A percentile compares a stretch with the other conserved stretches of the same genome.
Evolutionary conservation across 805 yeast genomes (phyloP).

Genomic region (Candida chilensis): DNA sequence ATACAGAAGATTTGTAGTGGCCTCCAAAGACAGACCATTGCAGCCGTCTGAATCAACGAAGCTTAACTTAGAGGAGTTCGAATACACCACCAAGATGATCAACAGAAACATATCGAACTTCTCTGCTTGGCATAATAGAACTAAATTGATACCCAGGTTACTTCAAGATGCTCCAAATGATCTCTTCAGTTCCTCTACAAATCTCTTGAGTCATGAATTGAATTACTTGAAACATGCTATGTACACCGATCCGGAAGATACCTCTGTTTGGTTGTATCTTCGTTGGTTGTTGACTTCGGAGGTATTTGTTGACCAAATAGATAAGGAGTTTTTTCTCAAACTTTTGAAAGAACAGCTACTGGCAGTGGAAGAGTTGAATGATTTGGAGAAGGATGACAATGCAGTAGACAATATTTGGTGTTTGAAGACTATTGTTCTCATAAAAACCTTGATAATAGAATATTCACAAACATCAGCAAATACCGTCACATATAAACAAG

Average conservation of each 20-base stretch:
- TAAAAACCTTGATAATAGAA: constrained; percentile 20
- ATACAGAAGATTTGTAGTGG: constrained; percentile 69
- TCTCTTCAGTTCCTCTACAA: constrained; percentile 17
- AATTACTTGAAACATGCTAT: constrained; percentile 71
- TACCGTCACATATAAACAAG: constrained; percentile 3
- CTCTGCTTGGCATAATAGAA: constrained; percentile 93
- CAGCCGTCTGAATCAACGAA: constrained; percentile 9
- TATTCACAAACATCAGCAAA: constrained; percentile 1
- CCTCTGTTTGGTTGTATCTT: constrained; percentile 85
- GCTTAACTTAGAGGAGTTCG: constrained; percentile 47
- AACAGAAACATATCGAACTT: constrained; percentile 83
- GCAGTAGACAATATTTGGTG: constrained; percentile 70
- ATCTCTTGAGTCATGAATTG: constrained; percentile 48
- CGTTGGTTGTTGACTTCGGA: constrained; percentile 61
- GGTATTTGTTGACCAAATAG: constrained; percentile 18
- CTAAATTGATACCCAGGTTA: constrained; percentile 53
- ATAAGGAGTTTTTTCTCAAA: constrained; percentile 16
- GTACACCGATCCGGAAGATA: constrained; percentile 90
- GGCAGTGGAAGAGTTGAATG: constrained; percentile 54
- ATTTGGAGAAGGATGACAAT: constrained; percentile 62
- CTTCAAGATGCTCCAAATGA: constrained; percentile 12
- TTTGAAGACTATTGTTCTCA: constrained; percentile 45
- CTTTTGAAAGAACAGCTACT: constrained; percentile 36
- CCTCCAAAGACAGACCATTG: constrained; percentile 16
- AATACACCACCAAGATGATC: constrained; percentile 71